Conservation (phyloP, 352 stramenopile species). For the Thraustochytrium sp. region DNA sequence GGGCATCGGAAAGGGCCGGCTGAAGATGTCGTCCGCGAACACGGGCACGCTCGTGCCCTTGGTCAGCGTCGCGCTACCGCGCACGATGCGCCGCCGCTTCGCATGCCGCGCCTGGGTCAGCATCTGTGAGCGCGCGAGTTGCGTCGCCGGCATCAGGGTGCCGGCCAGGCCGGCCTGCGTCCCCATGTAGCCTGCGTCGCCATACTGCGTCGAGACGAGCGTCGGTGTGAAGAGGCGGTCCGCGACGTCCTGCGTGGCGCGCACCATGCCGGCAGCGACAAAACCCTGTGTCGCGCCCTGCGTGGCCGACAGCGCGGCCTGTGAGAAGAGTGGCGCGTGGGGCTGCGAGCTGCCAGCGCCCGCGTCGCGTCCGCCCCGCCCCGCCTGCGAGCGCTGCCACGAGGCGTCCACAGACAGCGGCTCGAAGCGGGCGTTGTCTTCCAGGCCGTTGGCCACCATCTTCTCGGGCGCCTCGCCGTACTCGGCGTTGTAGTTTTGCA, state of each 20-base stretch:
- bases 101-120: not conserved
- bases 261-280: not conserved
- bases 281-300: not conserved
- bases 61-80: not conserved
- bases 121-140: too few species aligned
- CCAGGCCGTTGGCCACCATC: not conserved
- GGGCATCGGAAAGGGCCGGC: not conserved
- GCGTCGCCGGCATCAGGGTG: not conserved
- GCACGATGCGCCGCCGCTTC: not conserved
- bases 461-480: not conserved
- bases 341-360: not conserved
- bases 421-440: not conserved
- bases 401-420: conserved; percentile 1
- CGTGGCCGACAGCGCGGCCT: not conserved
- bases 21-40: not conserved
- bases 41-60: not conserved
- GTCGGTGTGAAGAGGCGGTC: conserved; percentile 27
- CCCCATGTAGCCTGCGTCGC: not conserved
- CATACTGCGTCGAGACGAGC: not conserved
- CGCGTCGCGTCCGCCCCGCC: not conserved
- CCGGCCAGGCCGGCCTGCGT: not conserved
- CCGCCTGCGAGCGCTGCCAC: not conserved
- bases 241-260: not conserved
- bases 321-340: conserved; percentile 1
- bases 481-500: not conserved